A percentile compares a stretch with the other conserved stretches of the same genome.
Evolutionary conservation across 2,329 filamentous ascomycete species (phyloP).

Genomic region (Aspergillus udagawae): DNA sequence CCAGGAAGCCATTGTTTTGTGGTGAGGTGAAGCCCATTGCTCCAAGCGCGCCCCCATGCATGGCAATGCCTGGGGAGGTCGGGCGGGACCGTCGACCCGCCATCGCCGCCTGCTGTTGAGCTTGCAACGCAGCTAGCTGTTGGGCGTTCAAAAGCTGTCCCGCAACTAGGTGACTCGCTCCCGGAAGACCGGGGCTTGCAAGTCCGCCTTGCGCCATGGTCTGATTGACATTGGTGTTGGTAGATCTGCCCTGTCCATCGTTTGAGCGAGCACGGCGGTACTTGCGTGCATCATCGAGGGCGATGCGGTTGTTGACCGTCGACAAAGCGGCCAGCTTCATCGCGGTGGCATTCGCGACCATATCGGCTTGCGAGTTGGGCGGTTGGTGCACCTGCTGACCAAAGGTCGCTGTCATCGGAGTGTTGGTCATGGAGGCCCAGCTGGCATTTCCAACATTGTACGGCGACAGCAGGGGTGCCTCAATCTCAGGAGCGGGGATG

Average conservation of each 20-base stretch:
- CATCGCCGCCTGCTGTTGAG: conserved; percentile 56
- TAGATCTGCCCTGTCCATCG: conserved; percentile 56
- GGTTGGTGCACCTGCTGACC: conserved; percentile 47
- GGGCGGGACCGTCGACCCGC: conserved; percentile 76
- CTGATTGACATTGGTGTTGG: conserved; percentile 47
- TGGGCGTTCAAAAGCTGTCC: conserved; percentile 83
- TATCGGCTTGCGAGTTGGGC: conserved; percentile 73
- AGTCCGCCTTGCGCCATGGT: conserved; percentile 62
- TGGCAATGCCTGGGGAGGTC: conserved; percentile 79
- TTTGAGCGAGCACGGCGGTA: conserved; percentile 88
- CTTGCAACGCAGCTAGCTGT: conserved; percentile 77
- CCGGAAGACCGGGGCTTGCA: conserved; percentile 59
- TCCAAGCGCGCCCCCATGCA: conserved; percentile 63
- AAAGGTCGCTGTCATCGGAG: conserved; percentile 89
- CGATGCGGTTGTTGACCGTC: conserved; percentile 97
- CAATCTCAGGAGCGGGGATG: conserved; percentile 68
- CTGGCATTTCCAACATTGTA: conserved; percentile 74
- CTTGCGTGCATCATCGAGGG: conserved; percentile 93
- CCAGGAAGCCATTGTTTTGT: conserved; percentile 90
- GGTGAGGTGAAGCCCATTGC: conserved; percentile 74
- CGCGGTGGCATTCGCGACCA: conserved; percentile 96
- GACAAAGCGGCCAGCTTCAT: conserved; percentile 98
- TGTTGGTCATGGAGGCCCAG: conserved; percentile 99
- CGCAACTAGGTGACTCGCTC: conserved; percentile 76
- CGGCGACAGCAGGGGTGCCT: conserved; percentile 82